Percentiles rank a stretch among this genome's conserved stretches.
Conservation (phyloP, 1,139 yeast species). For the Eremothecium coryli region DNA sequence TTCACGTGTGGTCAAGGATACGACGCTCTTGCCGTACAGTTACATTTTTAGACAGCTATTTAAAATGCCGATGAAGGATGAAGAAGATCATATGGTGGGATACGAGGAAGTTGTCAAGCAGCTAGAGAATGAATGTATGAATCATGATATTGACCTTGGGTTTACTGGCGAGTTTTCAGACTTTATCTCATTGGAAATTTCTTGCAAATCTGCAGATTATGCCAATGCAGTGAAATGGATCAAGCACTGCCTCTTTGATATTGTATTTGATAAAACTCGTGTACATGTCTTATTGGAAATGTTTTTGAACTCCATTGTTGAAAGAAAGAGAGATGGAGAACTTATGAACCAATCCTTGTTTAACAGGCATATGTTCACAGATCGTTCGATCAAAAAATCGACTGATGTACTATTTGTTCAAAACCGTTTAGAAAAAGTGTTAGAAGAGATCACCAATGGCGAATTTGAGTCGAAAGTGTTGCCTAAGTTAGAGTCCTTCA, state of each 20-base stretch:
- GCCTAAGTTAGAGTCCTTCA: conserved; percentile 47
- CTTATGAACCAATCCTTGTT: conserved; percentile 59
- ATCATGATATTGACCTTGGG: conserved; percentile 47
- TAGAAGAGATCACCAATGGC: conserved; percentile 44
- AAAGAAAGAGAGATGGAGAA: conserved; percentile 70
- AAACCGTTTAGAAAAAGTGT: conserved; percentile 41
- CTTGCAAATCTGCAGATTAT: conserved; percentile 58
- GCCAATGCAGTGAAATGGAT: conserved; percentile 68
- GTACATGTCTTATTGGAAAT: conserved; percentile 65
- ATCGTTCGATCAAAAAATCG: conserved; percentile 56
- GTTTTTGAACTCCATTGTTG: conserved; percentile 65
- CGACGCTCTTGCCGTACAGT: conserved; percentile 50
- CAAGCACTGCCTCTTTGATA: conserved; percentile 49
- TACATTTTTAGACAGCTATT: conserved; percentile 60
- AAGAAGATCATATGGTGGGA: conserved; percentile 49
- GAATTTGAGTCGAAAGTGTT: conserved; percentile 32
- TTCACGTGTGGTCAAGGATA: conserved; percentile 48
- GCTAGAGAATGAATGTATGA: conserved; percentile 66
- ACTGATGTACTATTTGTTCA: conserved; percentile 62
- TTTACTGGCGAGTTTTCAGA: conserved; percentile 58
- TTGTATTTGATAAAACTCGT: conserved; percentile 65
- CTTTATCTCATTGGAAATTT: conserved; percentile 49
- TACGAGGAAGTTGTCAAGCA: conserved; percentile 68
- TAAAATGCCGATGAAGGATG: conserved; percentile 60
- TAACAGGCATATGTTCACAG: conserved; percentile 44